A percentile compares a stretch with the other conserved stretches of the same genome.
Conservation (phyloP, 208 protist genomes). For the Strigomonas galati region DNA sequence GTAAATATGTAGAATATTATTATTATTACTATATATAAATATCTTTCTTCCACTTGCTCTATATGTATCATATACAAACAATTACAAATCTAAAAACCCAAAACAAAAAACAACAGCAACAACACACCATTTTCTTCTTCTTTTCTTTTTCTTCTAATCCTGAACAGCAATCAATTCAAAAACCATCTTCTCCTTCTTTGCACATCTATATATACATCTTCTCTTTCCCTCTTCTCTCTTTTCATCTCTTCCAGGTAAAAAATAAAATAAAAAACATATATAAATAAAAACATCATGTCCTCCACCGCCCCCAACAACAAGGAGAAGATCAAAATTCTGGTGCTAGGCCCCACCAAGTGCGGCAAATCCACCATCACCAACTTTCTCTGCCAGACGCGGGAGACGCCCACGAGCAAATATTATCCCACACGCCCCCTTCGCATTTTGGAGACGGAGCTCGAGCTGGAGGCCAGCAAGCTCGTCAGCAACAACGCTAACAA, state of each 20-base stretch:
- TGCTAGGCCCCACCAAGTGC: conserved; percentile 77
- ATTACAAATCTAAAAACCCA: neutral
- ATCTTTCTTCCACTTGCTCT: neutral
- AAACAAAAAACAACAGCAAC: conserved; percentile 1
- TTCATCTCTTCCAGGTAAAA: neutral
- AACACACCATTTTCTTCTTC: neutral
- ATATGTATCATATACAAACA: neutral
- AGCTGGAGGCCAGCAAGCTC: conserved; percentile 52
- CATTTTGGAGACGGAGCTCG: conserved; percentile 86
- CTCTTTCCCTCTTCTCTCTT: conserved; percentile 2
- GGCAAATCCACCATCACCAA: conserved; percentile 85
- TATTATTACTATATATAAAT: too few relatives aligned
- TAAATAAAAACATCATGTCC: conserved; percentile 15
- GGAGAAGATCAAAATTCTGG: conserved; percentile 78
- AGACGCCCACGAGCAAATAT: conserved; percentile 79
- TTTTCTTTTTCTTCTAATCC: conserved; percentile 5
- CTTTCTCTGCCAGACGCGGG: conserved; percentile 75
- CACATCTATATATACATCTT: conserved; percentile 2
- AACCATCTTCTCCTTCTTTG: too few relatives aligned
- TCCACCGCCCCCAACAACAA: conserved; percentile 31
- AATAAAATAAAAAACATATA: conserved; percentile 7
- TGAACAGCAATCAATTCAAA: too few relatives aligned
- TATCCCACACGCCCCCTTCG: conserved; percentile 82
- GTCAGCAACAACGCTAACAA: conserved; percentile 7
- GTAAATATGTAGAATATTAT: too few relatives aligned